Evolutionary conservation across 805 yeast species (phyloP), one percentile per base, ranked within the genome.

Genomic region (Teunomyces tritomae): DNA sequence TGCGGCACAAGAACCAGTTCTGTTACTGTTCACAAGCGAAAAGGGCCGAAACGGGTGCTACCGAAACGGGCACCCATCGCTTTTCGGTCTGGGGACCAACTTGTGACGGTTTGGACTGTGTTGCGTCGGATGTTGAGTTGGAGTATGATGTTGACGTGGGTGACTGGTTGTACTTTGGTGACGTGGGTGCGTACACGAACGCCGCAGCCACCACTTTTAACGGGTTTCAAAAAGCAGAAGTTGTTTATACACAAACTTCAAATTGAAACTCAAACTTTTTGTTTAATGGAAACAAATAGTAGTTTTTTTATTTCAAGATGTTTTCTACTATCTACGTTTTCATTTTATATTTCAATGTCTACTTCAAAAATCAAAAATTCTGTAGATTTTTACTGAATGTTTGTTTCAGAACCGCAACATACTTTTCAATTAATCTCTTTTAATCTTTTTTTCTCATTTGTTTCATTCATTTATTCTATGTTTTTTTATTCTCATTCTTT

Each of bases 21-120:
- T 66, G 67, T 50, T 78, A 75, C 56, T 51, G 49, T 10, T 54
- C 46, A n/a, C 44, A 47, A 42, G 50, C 39, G 35, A 30, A 30
- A 34, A 26, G 45, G 41, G 9, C 48, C 32, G 53, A 50, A 27
- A 27, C 43, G 28, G 49, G 48, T 33, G 44, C 46, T 43, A 45
- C 43, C 16, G 72, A 65, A 28, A 44, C 48, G 52, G 51, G 51
- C 50, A 62, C 65, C 36, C 58, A 65, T 53, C 65, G 64, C 39
- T 85, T 79, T 45, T 87, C 96, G 3, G 77, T 94, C 50, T 92
- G 99, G 99, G 99, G 99, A 5, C 99, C 98, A 39, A 92, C 98
- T 14, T 92, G 99, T 71, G 99, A 92, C 68, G 97, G 97, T 3
- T 75, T 92, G 53, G 99, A 92, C 66, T 86, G 96, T 65, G 81